Conservation (phyloP, 2,329 filamentous ascomycete genomes). For the Rhynchosporium graminicola region DNA sequence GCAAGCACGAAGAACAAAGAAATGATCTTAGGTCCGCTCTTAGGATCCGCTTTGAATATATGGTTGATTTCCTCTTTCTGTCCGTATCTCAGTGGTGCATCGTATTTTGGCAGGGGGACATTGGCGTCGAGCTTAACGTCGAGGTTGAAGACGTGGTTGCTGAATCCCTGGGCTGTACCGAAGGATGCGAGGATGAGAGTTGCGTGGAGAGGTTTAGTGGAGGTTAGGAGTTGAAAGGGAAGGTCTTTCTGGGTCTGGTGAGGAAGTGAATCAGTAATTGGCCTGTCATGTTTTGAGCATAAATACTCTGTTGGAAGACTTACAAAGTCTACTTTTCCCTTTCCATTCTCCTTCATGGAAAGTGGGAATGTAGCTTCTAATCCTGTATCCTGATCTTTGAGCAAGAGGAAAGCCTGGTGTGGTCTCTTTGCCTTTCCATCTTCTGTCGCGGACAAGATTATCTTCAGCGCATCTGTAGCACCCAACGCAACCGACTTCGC, state of each 20-base stretch:
- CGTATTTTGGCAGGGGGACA: conserved; percentile 58
- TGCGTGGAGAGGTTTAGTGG: conserved; percentile 70
- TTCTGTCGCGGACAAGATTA: conserved; percentile 79
- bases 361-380: conserved; percentile 88
- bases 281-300: background rate
- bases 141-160: conserved; percentile 72
- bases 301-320: conserved; percentile 40
- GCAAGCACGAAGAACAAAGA: conserved; percentile 75
- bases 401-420: conserved; percentile 88
- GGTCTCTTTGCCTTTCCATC: conserved; percentile 77
- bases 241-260: conserved; percentile 83
- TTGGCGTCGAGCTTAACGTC: conserved; percentile 64
- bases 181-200: conserved; percentile 85
- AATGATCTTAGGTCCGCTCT: conserved; percentile 77
- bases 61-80: conserved; percentile 86
- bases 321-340: conserved; percentile 83
- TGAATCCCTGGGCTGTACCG: conserved; percentile 68
- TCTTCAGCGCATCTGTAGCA: conserved; percentile 72
- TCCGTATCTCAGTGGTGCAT: conserved; percentile 78
- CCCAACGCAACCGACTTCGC: conserved; percentile 65
- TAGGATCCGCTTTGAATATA: conserved; percentile 78
- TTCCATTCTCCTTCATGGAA: conserved; percentile 82
- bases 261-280: conserved; percentile 28
- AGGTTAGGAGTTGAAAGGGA: conserved; percentile 75
- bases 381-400: conserved; percentile 72